These are phyloP conservation scores for Starmerella tilneyi DNA, from an alignment of 805 yeast genomes.

Conservation along the genomic window DNA sequence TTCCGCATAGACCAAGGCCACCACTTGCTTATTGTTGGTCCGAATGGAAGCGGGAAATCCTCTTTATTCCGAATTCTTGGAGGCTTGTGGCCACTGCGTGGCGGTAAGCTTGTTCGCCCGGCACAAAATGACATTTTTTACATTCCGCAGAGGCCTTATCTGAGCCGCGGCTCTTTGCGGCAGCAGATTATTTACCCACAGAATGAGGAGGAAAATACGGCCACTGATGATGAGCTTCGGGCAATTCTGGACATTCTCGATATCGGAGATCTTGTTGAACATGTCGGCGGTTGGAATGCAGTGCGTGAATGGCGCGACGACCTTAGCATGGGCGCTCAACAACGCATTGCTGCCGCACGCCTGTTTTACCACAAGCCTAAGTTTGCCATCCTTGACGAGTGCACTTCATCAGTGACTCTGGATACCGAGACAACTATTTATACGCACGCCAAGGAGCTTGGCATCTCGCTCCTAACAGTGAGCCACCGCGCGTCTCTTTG, in stretches of 20 bases:
- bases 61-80: constrained; percentile 84
- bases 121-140: constrained; percentile 61
- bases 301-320: constrained; percentile 81
- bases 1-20: constrained; percentile 73
- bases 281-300: constrained; percentile 51
- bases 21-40: constrained; percentile 82
- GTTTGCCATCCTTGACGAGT: constrained; percentile 91
- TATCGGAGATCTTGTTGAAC: constrained; percentile 30
- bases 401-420: constrained; percentile 88
- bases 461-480: constrained; percentile 76
- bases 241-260: constrained; percentile 32
- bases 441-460: constrained; percentile 62
- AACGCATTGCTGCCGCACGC: constrained; percentile 85
- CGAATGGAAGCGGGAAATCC: constrained; percentile 93
- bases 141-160: constrained; percentile 85
- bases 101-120: constrained; percentile 52
- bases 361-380: constrained; percentile 82
- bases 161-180: constrained; percentile 66
- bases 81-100: constrained; percentile 79
- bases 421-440: constrained; percentile 87
- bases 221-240: constrained; percentile 30
- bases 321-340: constrained; percentile 83
- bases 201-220: constrained; percentile 41
- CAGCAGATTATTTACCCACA: constrained; percentile 89
- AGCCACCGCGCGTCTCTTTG: constrained; percentile 88